Evolutionary conservation across 441 rosid species (phyloP), one percentile per base, ranked within the genome.

Genomic region (Jatropha podagrica): DNA sequence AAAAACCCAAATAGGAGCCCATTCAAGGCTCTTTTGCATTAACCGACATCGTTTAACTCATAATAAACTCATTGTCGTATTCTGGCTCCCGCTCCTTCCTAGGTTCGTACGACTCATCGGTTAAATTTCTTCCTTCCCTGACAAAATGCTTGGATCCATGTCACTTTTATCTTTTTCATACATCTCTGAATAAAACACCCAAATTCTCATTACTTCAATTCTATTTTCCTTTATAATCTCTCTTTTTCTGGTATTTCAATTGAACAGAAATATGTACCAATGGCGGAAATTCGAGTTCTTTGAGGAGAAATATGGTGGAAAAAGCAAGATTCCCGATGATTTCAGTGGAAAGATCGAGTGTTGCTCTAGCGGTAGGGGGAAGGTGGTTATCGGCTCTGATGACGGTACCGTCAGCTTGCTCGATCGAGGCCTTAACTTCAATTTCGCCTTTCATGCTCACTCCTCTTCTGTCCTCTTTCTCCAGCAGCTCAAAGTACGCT

Each of bases 251-350:
- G 63, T 23, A 11, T 59, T 58, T 23, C 65, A 20, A 26, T 59
- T 7, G 52, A 32, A 7, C 40, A 20, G 27, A 44, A 14, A 23
- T 40, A 93, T 96, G 98, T 92, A 93, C 72, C 97, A 92, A 75
- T 96, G 89, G 98, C 88, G 99, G 83, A 96, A 96, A 84, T 96
- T 96, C 83, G 99, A 92, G 15, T 96, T 96, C 90, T 96, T 96
- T 85, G 97, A 96, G 87, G 98, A 96, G 83, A 96, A 96, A 84
- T 88, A 90, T 78, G 93, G 91, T 3, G 93, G 97, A 12, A 89
- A 93, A 82, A 70, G 85, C 83, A 59, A 67, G 80, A 89, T 96
- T 65, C 99, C 98, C 1, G 97, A 90, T 32, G 98, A 92, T 41
- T 90, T 91, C 4, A 51, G 63, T 14, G 96, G 97, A 51, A 86